A percentile compares a stretch with the other conserved stretches of the same genome.
phyloP scores from a whole-genome alignment of 108 stramenopile species.

The Mayamaea pseudoterrestris region DNA sequence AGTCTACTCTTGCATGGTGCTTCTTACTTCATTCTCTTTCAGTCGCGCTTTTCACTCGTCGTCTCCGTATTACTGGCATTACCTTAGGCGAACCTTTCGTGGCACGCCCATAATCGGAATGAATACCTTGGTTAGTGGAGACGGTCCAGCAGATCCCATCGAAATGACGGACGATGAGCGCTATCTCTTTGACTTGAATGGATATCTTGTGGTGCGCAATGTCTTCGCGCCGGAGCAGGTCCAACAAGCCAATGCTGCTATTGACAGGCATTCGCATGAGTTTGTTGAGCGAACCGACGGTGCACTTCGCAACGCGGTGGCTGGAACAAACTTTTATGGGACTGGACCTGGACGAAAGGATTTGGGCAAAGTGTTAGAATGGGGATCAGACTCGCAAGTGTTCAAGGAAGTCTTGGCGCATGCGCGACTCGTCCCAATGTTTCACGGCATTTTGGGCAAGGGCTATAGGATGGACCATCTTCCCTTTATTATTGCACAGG shows the following conservation, averaged over 20 bases:
- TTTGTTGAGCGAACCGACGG: conserved; percentile 52
- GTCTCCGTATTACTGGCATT: too few species aligned
- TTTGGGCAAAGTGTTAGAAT: conserved; percentile 78
- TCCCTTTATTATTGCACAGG: conserved; percentile 73
- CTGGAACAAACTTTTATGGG: conserved; percentile 56
- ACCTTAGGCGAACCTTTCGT: too few species aligned
- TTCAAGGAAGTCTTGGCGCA: conserved; percentile 79
- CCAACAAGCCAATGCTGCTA: conserved; percentile 53
- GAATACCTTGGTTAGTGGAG: too few species aligned
- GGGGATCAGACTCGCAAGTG: conserved; percentile 63
- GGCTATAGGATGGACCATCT: conserved; percentile 90
- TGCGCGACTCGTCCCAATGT: conserved; percentile 70
- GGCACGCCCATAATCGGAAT: too few species aligned
- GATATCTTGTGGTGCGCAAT: conserved; percentile 67
- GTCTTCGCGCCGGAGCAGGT: conserved; percentile 77
- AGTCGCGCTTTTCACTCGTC: too few species aligned
- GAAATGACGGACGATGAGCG: conserved; percentile 77
- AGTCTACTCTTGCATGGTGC: too few species aligned
- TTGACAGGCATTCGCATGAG: conserved; percentile 55
- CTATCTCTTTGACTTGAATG: conserved; percentile 90
- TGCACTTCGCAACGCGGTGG: conserved; percentile 59
- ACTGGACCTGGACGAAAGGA: conserved; percentile 71
- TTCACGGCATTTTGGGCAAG: conserved; percentile 76
- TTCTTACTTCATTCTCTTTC: too few species aligned
- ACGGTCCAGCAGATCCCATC: conserved; percentile 14